These are phyloP conservation scores for Cryptomeria japonica DNA, from an alignment of 75 land plant genomes.

Conservation along the genomic window DNA sequence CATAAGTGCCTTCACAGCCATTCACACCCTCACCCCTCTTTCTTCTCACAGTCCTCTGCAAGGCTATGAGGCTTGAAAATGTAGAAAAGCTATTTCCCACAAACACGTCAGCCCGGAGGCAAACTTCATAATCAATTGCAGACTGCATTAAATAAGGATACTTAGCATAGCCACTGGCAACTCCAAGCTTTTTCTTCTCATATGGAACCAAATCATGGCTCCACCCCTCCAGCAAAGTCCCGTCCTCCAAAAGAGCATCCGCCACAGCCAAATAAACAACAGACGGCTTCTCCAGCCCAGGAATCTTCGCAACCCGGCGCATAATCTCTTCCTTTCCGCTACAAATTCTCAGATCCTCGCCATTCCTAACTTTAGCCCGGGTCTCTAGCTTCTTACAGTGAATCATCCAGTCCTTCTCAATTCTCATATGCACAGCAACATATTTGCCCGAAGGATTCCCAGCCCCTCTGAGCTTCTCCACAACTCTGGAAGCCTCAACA, in stretches of 20 bases:
- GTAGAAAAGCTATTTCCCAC: slow-evolving; percentile 93
- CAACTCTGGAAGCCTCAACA: slow-evolving; percentile 51
- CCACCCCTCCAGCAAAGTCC: slow-evolving; percentile 31
- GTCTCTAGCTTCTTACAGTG: slow-evolving; percentile 83
- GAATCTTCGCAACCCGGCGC: slow-evolving; percentile 51
- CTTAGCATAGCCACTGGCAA: slow-evolving; percentile 46
- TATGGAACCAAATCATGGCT: too few species aligned
- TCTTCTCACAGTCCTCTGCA: slow-evolving; percentile 71
- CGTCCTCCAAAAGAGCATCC: slow-evolving; percentile 66
- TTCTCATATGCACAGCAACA: slow-evolving; percentile 87
- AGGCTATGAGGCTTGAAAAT: slow-evolving; percentile 81
- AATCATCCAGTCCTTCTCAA: slow-evolving; percentile 96
- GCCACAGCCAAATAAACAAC: slow-evolving; percentile 90
- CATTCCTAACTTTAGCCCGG: slow-evolving; percentile 27
- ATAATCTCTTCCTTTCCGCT: slow-evolving; percentile 81
- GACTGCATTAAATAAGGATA: slow-evolving; percentile 79
- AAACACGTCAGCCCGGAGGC: slow-evolving; percentile 69
- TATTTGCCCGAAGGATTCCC: slow-evolving; percentile 13
- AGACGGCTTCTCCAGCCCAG: slow-evolving; percentile 41
- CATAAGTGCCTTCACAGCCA: slow-evolving; percentile 62
- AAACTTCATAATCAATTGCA: slow-evolving; percentile 89
- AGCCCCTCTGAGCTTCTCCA: slow-evolving; percentile 43
- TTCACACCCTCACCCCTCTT: slow-evolving; percentile 17
- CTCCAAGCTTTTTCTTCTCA: too few species aligned
- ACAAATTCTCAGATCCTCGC: slow-evolving; percentile 48